phyloP scores from a whole-genome alignment of 495 filamentous ascomycete genomes.

The Xylaria flabelliformis region DNA sequence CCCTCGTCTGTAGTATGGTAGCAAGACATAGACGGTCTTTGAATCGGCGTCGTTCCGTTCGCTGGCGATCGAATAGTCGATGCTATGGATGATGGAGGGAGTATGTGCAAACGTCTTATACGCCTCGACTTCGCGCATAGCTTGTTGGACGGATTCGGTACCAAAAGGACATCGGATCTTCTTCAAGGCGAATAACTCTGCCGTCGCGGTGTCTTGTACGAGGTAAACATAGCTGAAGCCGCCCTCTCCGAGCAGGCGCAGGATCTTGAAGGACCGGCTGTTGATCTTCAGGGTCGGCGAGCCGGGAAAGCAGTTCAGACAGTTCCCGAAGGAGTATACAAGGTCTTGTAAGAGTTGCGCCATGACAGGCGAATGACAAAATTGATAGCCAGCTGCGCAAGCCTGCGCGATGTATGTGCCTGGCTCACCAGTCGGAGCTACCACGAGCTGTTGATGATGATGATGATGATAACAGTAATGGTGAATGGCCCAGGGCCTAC shows the following conservation, averaged over 20 bases:
- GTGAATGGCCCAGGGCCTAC: not conserved
- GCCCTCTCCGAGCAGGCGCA: slow-evolving; percentile 92
- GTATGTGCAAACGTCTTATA: slow-evolving; percentile 87
- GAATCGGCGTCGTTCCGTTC: slow-evolving; percentile 68
- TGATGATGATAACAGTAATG: no score
- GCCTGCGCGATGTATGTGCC: not conserved
- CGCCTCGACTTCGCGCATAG: slow-evolving; percentile 95
- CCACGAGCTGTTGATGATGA: not conserved
- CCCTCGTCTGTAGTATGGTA: slow-evolving; percentile 92
- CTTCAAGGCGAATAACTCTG: slow-evolving; percentile 90
- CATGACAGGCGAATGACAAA: slow-evolving; percentile 57
- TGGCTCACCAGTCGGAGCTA: not conserved
- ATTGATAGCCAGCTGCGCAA: not conserved
- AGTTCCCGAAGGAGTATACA: slow-evolving; percentile 88
- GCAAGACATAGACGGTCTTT: slow-evolving; percentile 95
- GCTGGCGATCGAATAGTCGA: slow-evolving; percentile 74
- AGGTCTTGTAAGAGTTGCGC: slow-evolving; percentile 87
- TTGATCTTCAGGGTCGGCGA: slow-evolving; percentile 96
- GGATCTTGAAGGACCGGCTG: slow-evolving; percentile 90
- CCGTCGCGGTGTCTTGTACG: slow-evolving; percentile 83
- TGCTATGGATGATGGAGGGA: slow-evolving; percentile 85
- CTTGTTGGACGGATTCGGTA: slow-evolving; percentile 90
- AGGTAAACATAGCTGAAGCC: slow-evolving; percentile 99
- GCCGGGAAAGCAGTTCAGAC: slow-evolving; percentile 93
- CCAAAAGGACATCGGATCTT: slow-evolving; percentile 99